Base-by-base conservation (phyloP, 164 flowering plant species). In the Warburgia ugandensis region DNA sequence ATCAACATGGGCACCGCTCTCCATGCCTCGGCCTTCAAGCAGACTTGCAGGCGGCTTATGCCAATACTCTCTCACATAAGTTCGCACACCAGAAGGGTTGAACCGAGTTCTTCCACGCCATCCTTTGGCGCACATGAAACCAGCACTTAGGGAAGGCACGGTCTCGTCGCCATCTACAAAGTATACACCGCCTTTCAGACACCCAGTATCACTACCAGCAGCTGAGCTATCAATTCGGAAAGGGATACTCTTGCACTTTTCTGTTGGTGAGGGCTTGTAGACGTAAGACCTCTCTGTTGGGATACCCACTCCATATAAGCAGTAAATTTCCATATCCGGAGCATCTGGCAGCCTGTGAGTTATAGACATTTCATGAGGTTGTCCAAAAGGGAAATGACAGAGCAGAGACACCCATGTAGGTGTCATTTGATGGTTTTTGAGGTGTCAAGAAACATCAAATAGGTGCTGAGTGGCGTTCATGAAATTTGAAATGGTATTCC, bases 101-200 rank as follows among this genome's bases (percentile, higher is more conserved):
- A 82, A 85, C 54, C 83, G 60, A 25, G 74, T 82, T 51, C 43
- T 73, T 9, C 83, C 84, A 49, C 74, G 63, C 94, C 90, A 82
- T 8, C 85, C 94, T 59, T 73, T 78, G 33, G 89, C 89, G 54
- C 89, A 82, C 94, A 85, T 82, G 77, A 73, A 80, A 3, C 89
- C 89, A 0, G 89, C 76, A 31, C 94, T 80, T 16, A 85, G 3
- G 13, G 71, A 79, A 0, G 89, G 89, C 22, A 80, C 81, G 37
- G 66, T 80, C 50, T 77, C 82, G 25, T 85, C 94, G 0, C 94
- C 89, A 35, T 85, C 94, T 10, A 66, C 83, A 21, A 77, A 75
- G 59, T 73, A 60, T 1, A 80, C 81, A 14, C 85, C 89, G 14
- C 73, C 67, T 46, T 54, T 76, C 65, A 76, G 46, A 70, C 84